Conservation (phyloP, 768 basidiomycete genomes). For the Termitomyces titanicus region DNA sequence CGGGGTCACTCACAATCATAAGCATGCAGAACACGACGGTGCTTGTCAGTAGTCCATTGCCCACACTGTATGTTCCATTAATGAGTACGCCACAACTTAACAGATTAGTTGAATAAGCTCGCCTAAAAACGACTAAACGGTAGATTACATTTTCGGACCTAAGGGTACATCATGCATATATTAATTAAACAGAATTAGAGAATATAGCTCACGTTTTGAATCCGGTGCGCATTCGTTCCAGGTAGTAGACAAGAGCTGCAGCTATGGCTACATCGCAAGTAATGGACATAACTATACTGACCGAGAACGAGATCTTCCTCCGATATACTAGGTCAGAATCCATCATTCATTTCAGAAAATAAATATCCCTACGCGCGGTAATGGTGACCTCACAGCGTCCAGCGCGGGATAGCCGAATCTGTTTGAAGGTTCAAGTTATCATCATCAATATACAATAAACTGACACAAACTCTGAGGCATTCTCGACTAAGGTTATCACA, state of each 20-base stretch:
- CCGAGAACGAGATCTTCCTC: neutral
- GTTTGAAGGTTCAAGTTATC: no score
- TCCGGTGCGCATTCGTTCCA: neutral
- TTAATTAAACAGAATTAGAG: no score
- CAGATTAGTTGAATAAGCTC: neutral
- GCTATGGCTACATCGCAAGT: neutral
- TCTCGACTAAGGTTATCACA: neutral
- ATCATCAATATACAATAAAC: neutral
- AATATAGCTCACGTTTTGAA: neutral
- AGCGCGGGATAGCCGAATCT: neutral
- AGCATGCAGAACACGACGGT: neutral
- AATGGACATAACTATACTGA: neutral
- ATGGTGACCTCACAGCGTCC: no score
- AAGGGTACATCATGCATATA: neutral
- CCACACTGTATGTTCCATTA: neutral
- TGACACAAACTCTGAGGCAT: neutral
- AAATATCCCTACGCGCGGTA: neutral
- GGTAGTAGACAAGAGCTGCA: neutral
- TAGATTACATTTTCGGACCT: neutral
- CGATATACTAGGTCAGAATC: neutral
- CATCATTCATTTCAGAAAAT: neutral
- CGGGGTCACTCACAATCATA: neutral
- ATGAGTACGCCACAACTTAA: neutral
- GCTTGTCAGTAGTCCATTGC: no score
- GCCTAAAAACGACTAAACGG: neutral